A percentile compares a stretch with the other conserved stretches of the same genome.
phyloP scores from a whole-genome alignment of 495 filamentous ascomycete species.

The Penicillium riverlandense region DNA sequence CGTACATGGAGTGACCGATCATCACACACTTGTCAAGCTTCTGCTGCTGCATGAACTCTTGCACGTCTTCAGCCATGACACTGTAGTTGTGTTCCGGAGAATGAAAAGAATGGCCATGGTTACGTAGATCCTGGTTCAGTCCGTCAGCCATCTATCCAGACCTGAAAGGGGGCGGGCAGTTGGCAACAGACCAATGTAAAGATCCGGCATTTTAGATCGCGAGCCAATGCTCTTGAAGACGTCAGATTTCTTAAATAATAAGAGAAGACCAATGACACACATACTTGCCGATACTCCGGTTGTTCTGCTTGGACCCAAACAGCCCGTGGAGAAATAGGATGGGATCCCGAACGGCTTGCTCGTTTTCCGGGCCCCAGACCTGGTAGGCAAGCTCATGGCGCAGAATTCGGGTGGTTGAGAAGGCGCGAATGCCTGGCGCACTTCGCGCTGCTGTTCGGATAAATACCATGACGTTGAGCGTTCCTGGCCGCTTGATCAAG shows the following conservation, averaged over 20 bases:
- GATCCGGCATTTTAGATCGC: conserved; percentile 71
- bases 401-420: conserved; percentile 27
- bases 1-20: conserved; percentile 93
- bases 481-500: too few relatives aligned
- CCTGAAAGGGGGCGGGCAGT: too few relatives aligned
- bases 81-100: conserved; percentile 69
- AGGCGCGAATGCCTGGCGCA: conserved; percentile 17
- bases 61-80: conserved; percentile 81
- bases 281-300: conserved; percentile 94
- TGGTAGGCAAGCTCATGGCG: conserved; percentile 33
- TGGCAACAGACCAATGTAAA: conserved; percentile 60
- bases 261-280: conserved; percentile 17
- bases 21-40: conserved; percentile 61
- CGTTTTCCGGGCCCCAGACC: conserved; percentile 33
- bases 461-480: conserved; percentile 11
- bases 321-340: conserved; percentile 90
- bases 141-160: background rate
- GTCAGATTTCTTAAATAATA: conserved; percentile 6
- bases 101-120: conserved; percentile 89
- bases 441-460: conserved; percentile 12
- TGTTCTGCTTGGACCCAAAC: conserved; percentile 95
- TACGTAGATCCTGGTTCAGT: conserved; percentile 69
- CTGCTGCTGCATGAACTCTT: conserved; percentile 71
- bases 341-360: conserved; percentile 42
- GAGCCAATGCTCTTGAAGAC: conserved; percentile 60